These are phyloP conservation scores for Tylopilus sp. DNA, from an alignment of 1,284 basidiomycete species.

Conservation along the genomic window DNA sequence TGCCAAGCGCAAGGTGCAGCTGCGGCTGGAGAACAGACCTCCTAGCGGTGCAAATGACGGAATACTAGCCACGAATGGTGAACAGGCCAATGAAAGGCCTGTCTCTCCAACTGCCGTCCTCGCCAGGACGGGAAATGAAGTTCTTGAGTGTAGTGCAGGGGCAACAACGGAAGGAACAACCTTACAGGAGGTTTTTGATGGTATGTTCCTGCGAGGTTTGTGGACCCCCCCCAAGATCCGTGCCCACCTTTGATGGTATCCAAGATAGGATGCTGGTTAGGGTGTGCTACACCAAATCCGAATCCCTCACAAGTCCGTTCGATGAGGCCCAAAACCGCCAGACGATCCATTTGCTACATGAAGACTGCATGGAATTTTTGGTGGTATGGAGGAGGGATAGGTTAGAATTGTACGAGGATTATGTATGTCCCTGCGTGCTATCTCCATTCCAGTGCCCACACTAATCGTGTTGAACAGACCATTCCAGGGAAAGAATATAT, in stretches of 20 bases:
- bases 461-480: conserved; percentile 39
- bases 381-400: conserved; percentile 71
- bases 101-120: conserved; percentile 58
- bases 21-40: background rate
- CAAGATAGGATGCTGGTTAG: conserved; percentile 83
- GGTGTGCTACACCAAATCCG: conserved; percentile 55
- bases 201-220: conserved; percentile 61
- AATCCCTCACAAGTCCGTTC: conserved; percentile 51
- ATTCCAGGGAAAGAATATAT: conserved; percentile 59
- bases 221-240: background rate
- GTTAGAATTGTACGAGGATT: conserved; percentile 75
- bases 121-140: conserved; percentile 45
- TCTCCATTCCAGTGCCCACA: background rate
- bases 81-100: conserved; percentile 32
- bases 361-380: conserved; percentile 72
- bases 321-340: conserved; percentile 65
- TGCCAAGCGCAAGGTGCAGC: conserved; percentile 9
- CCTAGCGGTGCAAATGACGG: background rate
- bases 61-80: conserved; percentile 30
- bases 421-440: conserved; percentile 45
- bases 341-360: conserved; percentile 56
- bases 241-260: conserved; percentile 17
- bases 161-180: conserved; percentile 37
- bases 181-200: conserved; percentile 35
- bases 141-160: conserved; percentile 59